A percentile compares a stretch with the other conserved stretches of the same genome.
Conservation (phyloP, 108 stramenopile species). For the Cylindrotheca fusiformis region DNA sequence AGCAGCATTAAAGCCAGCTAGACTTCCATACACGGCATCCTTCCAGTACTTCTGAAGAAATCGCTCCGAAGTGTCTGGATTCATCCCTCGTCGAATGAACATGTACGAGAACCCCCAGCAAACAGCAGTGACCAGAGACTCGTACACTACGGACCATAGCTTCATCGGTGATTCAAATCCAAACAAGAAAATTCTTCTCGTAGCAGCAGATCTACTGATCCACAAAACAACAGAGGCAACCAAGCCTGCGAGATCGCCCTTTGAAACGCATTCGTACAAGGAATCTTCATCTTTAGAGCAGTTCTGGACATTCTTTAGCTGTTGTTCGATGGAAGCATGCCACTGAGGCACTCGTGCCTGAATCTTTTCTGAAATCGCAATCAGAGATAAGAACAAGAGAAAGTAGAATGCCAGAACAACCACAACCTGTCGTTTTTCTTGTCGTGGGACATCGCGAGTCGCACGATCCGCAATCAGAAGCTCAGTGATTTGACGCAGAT, state of each 20-base stretch:
- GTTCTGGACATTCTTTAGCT: constrained; percentile 76
- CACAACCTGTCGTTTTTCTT: constrained; percentile 80
- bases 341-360: constrained; percentile 73
- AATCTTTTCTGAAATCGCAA: constrained; percentile 84
- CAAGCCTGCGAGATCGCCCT: constrained; percentile 79
- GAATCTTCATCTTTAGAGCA: constrained; percentile 79
- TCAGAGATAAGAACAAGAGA: constrained; percentile 71
- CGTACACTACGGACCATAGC: constrained; percentile 85
- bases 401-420: constrained; percentile 79
- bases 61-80: constrained; percentile 75
- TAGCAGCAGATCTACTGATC: constrained; percentile 67
- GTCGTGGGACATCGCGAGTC: constrained; percentile 2
- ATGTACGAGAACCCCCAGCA: constrained; percentile 85
- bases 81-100: constrained; percentile 82
- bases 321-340: constrained; percentile 61
- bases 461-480: constrained; percentile 25
- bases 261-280: constrained; percentile 68
- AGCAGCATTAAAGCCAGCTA: constrained; percentile 88
- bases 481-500: constrained; percentile 46
- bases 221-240: constrained; percentile 74
- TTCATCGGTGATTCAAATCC: constrained; percentile 81
- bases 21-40: constrained; percentile 86
- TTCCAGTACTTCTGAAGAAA: constrained; percentile 87
- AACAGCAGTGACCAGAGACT: constrained; percentile 70
- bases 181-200: constrained; percentile 80